A percentile compares a stretch with the other conserved stretches of the same genome.
Evolutionary conservation across 305 asterid genomes (phyloP).

Genomic region (Fraxinus sp.): DNA sequence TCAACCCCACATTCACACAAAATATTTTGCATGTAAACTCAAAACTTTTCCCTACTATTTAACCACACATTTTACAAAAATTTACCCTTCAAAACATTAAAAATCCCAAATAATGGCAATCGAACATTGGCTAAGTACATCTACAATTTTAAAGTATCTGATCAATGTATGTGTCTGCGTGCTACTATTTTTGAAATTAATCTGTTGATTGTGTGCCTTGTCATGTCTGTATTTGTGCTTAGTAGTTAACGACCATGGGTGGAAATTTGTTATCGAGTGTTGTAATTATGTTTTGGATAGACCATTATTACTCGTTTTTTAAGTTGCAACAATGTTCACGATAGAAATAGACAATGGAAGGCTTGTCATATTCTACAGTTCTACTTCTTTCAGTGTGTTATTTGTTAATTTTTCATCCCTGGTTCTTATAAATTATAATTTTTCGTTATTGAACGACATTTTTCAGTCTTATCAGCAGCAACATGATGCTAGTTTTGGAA

Average conservation of each 20-base stretch:
- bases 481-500: slow-evolving; percentile 78
- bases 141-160: background rate
- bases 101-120: background rate
- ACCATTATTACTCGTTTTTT: background rate
- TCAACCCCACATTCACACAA: background rate
- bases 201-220: background rate
- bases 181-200: background rate
- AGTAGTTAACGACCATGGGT: background rate
- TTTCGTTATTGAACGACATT: background rate
- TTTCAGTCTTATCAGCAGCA: slow-evolving; percentile 88
- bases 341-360: background rate
- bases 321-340: background rate
- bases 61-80: background rate
- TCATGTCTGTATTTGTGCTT: background rate
- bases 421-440: background rate
- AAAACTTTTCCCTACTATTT: background rate
- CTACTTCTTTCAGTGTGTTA: background rate
- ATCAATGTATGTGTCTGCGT: background rate
- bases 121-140: background rate
- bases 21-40: background rate
- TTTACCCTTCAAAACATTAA: background rate
- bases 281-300: background rate
- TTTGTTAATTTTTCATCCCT: background rate
- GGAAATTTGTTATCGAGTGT: background rate
- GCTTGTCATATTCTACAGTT: background rate